phyloP scores from a whole-genome alignment of 441 rosid species.

The Hypseocharis bilobata region DNA sequence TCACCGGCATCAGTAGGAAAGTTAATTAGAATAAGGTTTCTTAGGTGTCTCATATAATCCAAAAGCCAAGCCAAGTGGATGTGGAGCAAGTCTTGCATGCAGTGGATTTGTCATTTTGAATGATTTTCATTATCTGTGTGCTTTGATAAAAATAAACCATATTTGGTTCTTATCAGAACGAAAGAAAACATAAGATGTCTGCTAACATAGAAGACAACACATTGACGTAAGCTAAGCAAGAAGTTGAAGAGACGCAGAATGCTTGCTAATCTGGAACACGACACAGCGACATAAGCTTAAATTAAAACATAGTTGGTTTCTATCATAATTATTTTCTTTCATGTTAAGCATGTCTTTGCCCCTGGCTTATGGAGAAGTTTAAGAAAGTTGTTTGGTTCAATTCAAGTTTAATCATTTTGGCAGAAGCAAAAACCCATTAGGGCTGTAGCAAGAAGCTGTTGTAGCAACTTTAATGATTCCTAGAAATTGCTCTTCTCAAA shows the following conservation, averaged over 20 bases:
- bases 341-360: too few species aligned
- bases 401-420: too few species aligned
- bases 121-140: neutral
- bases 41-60: neutral
- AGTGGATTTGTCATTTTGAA: neutral
- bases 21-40: too few species aligned
- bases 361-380: too few species aligned
- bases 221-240: neutral
- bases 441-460: too few species aligned
- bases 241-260: neutral
- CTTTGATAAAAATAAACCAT: neutral
- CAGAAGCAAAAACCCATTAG: too few species aligned
- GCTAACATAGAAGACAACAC: neutral
- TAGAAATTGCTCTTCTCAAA: too few species aligned
- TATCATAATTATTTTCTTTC: neutral
- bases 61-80: neutral
- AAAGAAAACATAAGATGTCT: neutral
- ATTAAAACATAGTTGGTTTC: neutral
- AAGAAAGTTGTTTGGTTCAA: too few species aligned
- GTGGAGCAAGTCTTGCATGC: neutral
- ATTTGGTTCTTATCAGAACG: neutral
- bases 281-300: neutral
- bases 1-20: neutral
- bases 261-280: neutral
- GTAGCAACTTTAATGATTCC: too few species aligned